Conservation (phyloP, 768 basidiomycete species). For the Pleurotus cornucopiae region DNA sequence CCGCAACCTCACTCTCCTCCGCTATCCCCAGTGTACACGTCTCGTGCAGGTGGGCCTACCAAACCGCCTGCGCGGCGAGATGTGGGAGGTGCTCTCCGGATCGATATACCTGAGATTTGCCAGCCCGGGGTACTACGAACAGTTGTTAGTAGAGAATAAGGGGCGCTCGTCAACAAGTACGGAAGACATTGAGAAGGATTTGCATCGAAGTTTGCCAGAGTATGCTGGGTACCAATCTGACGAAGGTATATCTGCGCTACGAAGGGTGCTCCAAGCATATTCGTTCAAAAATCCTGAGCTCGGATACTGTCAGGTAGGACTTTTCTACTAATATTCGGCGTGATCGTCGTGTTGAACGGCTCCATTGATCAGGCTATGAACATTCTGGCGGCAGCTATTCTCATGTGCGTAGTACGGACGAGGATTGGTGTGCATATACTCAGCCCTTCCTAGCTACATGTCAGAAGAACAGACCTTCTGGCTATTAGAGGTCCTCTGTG, state of each 20-base stretch:
- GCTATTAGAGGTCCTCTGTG: slow-evolving; percentile 92
- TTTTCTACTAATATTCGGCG: neutral
- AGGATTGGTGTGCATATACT: neutral
- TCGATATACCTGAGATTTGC: slow-evolving; percentile 87
- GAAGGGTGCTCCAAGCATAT: slow-evolving; percentile 92
- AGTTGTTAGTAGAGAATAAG: slow-evolving; percentile 69
- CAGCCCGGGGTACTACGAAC: slow-evolving; percentile 79
- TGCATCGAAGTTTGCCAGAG: slow-evolving; percentile 93
- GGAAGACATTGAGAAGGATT: slow-evolving; percentile 98
- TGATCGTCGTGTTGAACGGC: slow-evolving; percentile 3
- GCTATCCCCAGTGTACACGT: slow-evolving; percentile 96
- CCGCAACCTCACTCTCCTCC: slow-evolving; percentile 88
- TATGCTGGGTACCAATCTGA: slow-evolving; percentile 94
- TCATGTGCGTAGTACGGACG: slow-evolving; percentile 55
- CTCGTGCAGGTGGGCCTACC: slow-evolving; percentile 96
- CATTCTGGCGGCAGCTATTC: slow-evolving; percentile 91
- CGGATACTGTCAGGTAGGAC: slow-evolving; percentile 85
- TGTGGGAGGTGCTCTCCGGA: slow-evolving; percentile 97
- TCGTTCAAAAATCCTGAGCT: slow-evolving; percentile 92
- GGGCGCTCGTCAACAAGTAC: slow-evolving; percentile 84
- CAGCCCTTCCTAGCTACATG: slow-evolving; percentile 69
- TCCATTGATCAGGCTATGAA: slow-evolving; percentile 77
- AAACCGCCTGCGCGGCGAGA: slow-evolving; percentile 89
- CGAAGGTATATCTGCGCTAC: slow-evolving; percentile 78
- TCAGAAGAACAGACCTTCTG: slow-evolving; percentile 99